Percentiles rank a stretch among this genome's conserved stretches.
Evolutionary conservation across 768 basidiomycete species (phyloP).

Genomic region (Lepiota subincarnata): DNA sequence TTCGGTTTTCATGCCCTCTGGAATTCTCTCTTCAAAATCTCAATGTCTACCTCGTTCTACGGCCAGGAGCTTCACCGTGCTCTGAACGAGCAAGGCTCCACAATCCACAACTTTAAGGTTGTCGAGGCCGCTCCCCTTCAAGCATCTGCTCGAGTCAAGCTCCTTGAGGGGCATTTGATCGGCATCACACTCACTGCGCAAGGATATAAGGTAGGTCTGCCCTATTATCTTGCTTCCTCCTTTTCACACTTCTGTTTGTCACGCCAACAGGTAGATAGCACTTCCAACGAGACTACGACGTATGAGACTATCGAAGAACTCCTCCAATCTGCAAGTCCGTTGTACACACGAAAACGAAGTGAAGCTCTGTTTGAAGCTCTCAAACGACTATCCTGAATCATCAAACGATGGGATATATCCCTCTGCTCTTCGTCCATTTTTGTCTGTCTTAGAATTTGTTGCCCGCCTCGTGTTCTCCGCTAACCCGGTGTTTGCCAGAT

Average conservation of each 20-base stretch:
- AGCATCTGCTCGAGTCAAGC: conserved; percentile 49
- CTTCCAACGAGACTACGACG: conserved; percentile 18
- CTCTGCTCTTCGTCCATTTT: background rate
- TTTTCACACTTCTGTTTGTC: conserved; percentile 14
- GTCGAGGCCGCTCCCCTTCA: conserved; percentile 35
- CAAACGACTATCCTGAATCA: conserved; percentile 31
- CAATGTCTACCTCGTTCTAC: conserved; percentile 30
- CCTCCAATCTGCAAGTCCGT: conserved; percentile 49
- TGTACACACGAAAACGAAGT: conserved; percentile 44
- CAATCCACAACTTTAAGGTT: conserved; percentile 45
- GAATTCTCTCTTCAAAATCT: background rate
- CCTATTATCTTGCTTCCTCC: background rate
- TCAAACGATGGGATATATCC: background rate
- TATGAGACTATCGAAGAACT: conserved; percentile 62
- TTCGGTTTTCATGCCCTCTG: background rate
- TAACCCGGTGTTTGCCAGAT: conserved; percentile 1
- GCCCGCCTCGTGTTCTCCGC: conserved; percentile 9
- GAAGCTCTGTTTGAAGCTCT: conserved; percentile 46
- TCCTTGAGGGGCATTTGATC: conserved; percentile 52
- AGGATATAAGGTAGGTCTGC: conserved; percentile 51
- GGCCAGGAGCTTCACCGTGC: conserved; percentile 49
- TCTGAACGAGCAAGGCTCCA: conserved; percentile 56
- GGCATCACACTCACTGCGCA: conserved; percentile 43
- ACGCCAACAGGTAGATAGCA: conserved; percentile 16
- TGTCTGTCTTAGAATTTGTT: background rate